Conservation (phyloP, 768 basidiomycete genomes). For the Bullera alba region DNA sequence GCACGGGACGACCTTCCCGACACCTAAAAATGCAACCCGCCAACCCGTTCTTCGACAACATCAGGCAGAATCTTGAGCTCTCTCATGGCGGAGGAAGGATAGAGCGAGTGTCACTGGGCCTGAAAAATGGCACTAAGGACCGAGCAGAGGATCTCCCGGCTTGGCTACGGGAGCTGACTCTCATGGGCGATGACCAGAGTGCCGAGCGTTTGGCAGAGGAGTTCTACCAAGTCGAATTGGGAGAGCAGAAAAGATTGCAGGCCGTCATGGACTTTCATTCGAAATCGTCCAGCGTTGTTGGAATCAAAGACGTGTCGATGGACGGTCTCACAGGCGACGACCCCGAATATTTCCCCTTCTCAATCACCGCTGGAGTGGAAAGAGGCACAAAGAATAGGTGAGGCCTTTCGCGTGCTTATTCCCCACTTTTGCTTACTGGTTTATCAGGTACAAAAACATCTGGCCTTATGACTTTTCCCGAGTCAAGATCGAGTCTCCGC, state of each 20-base stretch:
- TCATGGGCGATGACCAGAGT: constrained; percentile 54
- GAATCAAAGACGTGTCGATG: constrained; percentile 16
- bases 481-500: constrained; percentile 58
- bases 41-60: constrained; percentile 94
- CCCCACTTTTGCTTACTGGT: neutral
- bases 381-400: constrained; percentile 89
- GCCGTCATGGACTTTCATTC: constrained; percentile 88
- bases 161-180: constrained; percentile 70
- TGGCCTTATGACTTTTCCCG: constrained; percentile 94
- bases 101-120: constrained; percentile 70
- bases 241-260: constrained; percentile 80
- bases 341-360: constrained; percentile 63
- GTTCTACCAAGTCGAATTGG: constrained; percentile 85
- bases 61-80: constrained; percentile 62
- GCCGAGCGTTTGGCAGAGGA: constrained; percentile 81
- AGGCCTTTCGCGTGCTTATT: constrained; percentile 22
- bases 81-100: constrained; percentile 55
- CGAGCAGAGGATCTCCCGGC: constrained; percentile 66
- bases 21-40: constrained; percentile 48
- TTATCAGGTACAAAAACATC: constrained; percentile 77
- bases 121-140: constrained; percentile 50
- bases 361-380: constrained; percentile 91
- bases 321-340: constrained; percentile 1
- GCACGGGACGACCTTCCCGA: constrained; percentile 25
- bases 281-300: constrained; percentile 45